phyloP scores from a whole-genome alignment of 2,329 filamentous ascomycete genomes.

The Pleurostoma richardsiae region DNA sequence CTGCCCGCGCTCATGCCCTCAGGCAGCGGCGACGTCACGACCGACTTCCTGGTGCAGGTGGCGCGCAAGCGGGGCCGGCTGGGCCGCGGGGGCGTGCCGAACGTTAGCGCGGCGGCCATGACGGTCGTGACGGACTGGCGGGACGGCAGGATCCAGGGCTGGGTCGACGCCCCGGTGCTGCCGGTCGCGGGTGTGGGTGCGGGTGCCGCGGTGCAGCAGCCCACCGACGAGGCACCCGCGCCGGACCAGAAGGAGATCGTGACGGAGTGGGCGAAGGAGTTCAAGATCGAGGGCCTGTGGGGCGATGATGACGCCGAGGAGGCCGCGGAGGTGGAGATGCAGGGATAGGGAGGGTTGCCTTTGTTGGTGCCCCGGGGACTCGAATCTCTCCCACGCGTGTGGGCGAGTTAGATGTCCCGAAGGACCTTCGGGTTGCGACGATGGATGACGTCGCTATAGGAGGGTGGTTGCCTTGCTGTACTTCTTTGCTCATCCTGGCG shows the following conservation, averaged over 20 bases:
- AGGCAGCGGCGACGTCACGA: slow-evolving; percentile 70
- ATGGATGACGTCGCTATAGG: no score
- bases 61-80: slow-evolving; percentile 87
- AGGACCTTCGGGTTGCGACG: no score
- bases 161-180: slow-evolving; percentile 72
- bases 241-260: slow-evolving; percentile 82
- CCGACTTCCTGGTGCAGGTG: slow-evolving; percentile 90
- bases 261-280: slow-evolving; percentile 88
- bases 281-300: slow-evolving; percentile 91
- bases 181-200: slow-evolving; percentile 39
- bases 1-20: slow-evolving; percentile 71
- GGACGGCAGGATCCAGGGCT: slow-evolving; percentile 90
- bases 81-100: slow-evolving; percentile 85
- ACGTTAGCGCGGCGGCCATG: slow-evolving; percentile 81
- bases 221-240: slow-evolving; percentile 31
- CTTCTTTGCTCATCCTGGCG: no score
- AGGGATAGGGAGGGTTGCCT: slow-evolving; percentile 31
- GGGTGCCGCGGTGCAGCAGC: slow-evolving; percentile 20
- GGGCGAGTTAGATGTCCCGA: no score
- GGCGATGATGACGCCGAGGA: slow-evolving; percentile 50
- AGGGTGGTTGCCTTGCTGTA: no score
- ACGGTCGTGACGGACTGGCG: slow-evolving; percentile 95
- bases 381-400: no score
- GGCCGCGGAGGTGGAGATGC: slow-evolving; percentile 42
- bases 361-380: no score